These are phyloP conservation scores for Venturiaceae sp. DNA, from an alignment of 2,329 filamentous ascomycete species.

Conservation along the genomic window DNA sequence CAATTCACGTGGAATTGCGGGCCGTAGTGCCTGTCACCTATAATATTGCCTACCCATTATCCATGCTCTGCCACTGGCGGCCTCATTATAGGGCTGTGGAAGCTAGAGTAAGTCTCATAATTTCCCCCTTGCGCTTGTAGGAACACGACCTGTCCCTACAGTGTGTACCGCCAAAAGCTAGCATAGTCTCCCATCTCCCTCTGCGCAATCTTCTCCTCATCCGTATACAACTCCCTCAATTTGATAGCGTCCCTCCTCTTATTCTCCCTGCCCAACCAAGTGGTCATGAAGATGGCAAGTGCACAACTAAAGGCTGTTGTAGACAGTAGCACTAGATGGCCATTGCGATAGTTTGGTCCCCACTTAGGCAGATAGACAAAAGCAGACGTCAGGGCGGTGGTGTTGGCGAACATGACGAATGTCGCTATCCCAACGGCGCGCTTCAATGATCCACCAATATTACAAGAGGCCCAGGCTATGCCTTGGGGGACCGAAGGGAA, in stretches of 20 bases:
- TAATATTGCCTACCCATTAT: too few species aligned
- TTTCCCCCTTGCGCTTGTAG: too few species aligned
- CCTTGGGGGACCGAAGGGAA: neutral
- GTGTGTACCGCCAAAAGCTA: conserved; percentile 29
- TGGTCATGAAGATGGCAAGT: conserved; percentile 41
- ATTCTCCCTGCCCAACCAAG: conserved; percentile 49
- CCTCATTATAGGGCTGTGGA: neutral
- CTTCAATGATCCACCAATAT: neutral
- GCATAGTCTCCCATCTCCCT: conserved; percentile 48
- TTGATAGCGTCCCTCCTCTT: conserved; percentile 42
- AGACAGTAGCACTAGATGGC: conserved; percentile 31
- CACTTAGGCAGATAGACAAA: conserved; percentile 39
- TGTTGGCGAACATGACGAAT: neutral
- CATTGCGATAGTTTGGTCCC: conserved; percentile 31
- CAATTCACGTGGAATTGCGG: too few species aligned
- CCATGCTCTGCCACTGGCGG: neutral
- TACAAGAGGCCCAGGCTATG: conserved; percentile 2
- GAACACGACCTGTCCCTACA: conserved; percentile 3
- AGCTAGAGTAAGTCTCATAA: too few species aligned
- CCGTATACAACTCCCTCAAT: conserved; percentile 20
- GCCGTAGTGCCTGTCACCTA: too few species aligned
- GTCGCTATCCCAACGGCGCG: conserved; percentile 1
- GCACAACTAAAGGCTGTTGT: conserved; percentile 40
- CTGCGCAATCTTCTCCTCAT: conserved; percentile 43
- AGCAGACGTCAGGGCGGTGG: conserved; percentile 25